phyloP scores from a whole-genome alignment of 2,329 filamentous ascomycete genomes.

The Pseudogymnoascus sp. region DNA sequence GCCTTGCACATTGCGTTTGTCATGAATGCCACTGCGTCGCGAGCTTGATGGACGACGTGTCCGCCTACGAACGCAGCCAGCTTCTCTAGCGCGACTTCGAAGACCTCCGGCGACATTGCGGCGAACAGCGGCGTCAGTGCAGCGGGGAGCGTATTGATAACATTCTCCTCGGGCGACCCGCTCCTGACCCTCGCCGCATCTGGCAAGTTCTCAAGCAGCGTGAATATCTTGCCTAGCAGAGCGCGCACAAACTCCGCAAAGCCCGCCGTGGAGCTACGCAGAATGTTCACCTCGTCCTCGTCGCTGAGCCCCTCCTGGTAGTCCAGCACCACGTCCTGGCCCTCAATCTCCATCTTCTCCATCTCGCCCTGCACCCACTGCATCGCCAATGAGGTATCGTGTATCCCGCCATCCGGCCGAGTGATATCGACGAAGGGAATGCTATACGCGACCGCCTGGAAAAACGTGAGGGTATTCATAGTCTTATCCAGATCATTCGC shows the following conservation, averaged over 20 bases:
- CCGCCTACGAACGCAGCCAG: slow-evolving; percentile 84
- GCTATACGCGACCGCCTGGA: slow-evolving; percentile 92
- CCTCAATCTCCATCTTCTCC: slow-evolving; percentile 84
- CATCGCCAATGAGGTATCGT: slow-evolving; percentile 70
- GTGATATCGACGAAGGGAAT: slow-evolving; percentile 85
- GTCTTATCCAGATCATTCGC: slow-evolving; percentile 98
- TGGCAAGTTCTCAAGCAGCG: slow-evolving; percentile 86
- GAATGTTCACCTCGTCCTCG: slow-evolving; percentile 76
- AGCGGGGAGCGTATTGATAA: slow-evolving; percentile 89
- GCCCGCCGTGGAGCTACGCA: slow-evolving; percentile 88
- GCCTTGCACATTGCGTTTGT: slow-evolving; percentile 95
- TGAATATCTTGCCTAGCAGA: slow-evolving; percentile 90
- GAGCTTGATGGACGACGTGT: slow-evolving; percentile 92
- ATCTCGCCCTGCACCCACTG: slow-evolving; percentile 93
- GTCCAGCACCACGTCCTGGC: slow-evolving; percentile 75
- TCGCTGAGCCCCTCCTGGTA: slow-evolving; percentile 76
- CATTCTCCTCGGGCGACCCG: slow-evolving; percentile 90
- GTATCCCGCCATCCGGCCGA: slow-evolving; percentile 56
- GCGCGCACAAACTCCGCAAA: slow-evolving; percentile 89
- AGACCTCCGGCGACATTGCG: slow-evolving; percentile 84
- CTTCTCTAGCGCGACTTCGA: slow-evolving; percentile 86
- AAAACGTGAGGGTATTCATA: slow-evolving; percentile 85
- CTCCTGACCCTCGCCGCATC: slow-evolving; percentile 82
- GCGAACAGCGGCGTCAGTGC: slow-evolving; percentile 86
- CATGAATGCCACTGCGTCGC: slow-evolving; percentile 98